phyloP scores from a whole-genome alignment of 2,329 filamentous ascomycete species.

The Ascochyta fabae region DNA sequence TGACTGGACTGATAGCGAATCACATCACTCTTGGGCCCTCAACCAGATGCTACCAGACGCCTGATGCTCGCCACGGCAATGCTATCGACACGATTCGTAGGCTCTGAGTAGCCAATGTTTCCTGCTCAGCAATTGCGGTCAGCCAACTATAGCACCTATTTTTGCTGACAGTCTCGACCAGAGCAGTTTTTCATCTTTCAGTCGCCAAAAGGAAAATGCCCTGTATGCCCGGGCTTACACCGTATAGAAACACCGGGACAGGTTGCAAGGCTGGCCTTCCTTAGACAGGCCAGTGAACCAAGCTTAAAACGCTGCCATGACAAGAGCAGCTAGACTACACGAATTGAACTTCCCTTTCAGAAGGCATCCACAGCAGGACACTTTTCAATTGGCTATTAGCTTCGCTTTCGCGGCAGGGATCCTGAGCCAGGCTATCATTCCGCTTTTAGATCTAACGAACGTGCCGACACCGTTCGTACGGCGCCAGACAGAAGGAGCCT shows the following conservation, averaged over 20 bases:
- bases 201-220: background rate
- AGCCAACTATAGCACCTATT: background rate
- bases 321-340: slow-evolving; percentile 31
- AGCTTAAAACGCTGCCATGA: slow-evolving; percentile 26
- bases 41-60: slow-evolving; percentile 17
- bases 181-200: slow-evolving; percentile 4
- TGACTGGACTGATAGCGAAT: slow-evolving; percentile 30
- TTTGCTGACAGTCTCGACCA: background rate
- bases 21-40: slow-evolving; percentile 22
- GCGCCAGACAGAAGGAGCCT: slow-evolving; percentile 33
- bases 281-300: slow-evolving; percentile 30
- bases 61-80: slow-evolving; percentile 18
- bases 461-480: slow-evolving; percentile 30
- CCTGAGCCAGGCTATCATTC: slow-evolving; percentile 35
- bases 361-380: slow-evolving; percentile 19
- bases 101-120: background rate
- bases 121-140: background rate
- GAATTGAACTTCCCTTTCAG: slow-evolving; percentile 32
- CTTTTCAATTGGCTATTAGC: slow-evolving; percentile 28
- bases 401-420: slow-evolving; percentile 31
- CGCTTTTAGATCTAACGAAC: slow-evolving; percentile 44
- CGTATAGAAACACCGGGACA: slow-evolving; percentile 6
- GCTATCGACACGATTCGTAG: slow-evolving; percentile 1
- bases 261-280: slow-evolving; percentile 25
- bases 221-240: slow-evolving; percentile 1